Evolutionary conservation across 805 yeast genomes (phyloP).

Genomic region (Saturnispora dispora): DNA sequence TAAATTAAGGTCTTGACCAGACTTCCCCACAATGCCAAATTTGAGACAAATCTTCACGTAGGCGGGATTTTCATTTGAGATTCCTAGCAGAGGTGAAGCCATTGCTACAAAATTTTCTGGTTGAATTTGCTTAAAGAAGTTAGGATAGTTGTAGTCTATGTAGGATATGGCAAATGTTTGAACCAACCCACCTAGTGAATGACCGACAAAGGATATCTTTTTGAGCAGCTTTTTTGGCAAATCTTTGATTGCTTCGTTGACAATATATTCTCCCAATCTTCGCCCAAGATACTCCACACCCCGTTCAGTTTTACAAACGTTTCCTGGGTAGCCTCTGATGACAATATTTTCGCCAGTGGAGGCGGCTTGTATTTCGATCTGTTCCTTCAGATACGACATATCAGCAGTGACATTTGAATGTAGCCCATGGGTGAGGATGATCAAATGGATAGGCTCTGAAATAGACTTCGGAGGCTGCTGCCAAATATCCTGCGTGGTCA

Average conservation of each 20-base stretch:
- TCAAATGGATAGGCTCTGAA: constrained; percentile 62
- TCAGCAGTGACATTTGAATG: constrained; percentile 88
- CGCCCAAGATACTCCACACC: constrained; percentile 82
- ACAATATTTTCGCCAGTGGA: constrained; percentile 55
- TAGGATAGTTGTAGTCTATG: constrained; percentile 57
- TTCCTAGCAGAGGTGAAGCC: constrained; percentile 86
- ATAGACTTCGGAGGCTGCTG: constrained; percentile 47
- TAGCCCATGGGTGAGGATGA: constrained; percentile 83
- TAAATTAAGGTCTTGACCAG: constrained; percentile 86
- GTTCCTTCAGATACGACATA: constrained; percentile 79
- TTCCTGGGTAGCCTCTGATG: constrained; percentile 75
- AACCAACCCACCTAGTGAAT: constrained; percentile 87
- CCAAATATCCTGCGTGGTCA: constrained; percentile 70
- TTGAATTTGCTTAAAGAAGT: constrained; percentile 52
- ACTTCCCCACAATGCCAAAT: constrained; percentile 83
- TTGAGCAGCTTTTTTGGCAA: constrained; percentile 10
- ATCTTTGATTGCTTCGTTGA: constrained; percentile 34
- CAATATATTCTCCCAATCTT: constrained; percentile 66
- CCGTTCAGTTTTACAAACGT: constrained; percentile 79
- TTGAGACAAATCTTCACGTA: constrained; percentile 77
- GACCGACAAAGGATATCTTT: constrained; percentile 81
- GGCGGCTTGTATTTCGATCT: constrained; percentile 43
- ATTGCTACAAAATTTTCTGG: constrained; percentile 76
- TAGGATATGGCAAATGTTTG: constrained; percentile 89
- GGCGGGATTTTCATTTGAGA: constrained; percentile 78